Base-by-base conservation (phyloP, 495 filamentous ascomycete genomes). In the Wilcoxina mikolae region DNA sequence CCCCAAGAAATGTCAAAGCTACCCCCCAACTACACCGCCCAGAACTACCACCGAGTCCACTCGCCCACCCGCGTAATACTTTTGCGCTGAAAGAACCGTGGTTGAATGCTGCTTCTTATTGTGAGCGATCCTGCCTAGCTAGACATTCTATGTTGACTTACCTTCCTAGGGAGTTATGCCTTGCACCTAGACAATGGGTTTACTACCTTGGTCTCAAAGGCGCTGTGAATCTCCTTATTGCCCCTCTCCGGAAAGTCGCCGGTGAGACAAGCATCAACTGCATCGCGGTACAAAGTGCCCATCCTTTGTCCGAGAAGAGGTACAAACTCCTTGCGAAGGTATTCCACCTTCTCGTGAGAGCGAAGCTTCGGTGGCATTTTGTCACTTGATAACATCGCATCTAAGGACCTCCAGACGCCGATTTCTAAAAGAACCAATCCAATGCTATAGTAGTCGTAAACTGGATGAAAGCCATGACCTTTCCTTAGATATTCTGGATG, bases 361-460 rank as follows among this genome's bases (percentile, higher is more conserved):
- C 5, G 31, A 15, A 7, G 31, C 31, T 5, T 35, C 15, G 31
- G 7, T 35, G 5, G 31, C 7, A 35, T 7, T 35, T 15, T 5
- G 15, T 35, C 7, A 35, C 7, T 5, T 15, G 31, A n/a, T n/a
- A n/a, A n/a, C n/a, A n/a, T n/a, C n/a, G n/a, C n/a, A 15, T 35
- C 31, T 15, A 35, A 15, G 7, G 31, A 7, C 7, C 31, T 5
- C 58, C 58, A 60, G 2, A 45, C 10, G 10, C 58, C 58, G 12
- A 60, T 58, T 44, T 60, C 58, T 3, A 60, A 48, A 5, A 60
- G 42, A 18, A 60, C 55, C 2, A 60, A 7, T 18, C 58, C 58
- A 10, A 60, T 44, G 12, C 39, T 51, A 35, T 60, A 60, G 56
- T 53, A 58, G 48, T 60, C 58, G 23, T 58, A 53, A 17, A 31